Evolutionary conservation across 305 asterid genomes (phyloP), one percentile per base, ranked within the genome.

Genomic region (Euphrasia arctica): DNA sequence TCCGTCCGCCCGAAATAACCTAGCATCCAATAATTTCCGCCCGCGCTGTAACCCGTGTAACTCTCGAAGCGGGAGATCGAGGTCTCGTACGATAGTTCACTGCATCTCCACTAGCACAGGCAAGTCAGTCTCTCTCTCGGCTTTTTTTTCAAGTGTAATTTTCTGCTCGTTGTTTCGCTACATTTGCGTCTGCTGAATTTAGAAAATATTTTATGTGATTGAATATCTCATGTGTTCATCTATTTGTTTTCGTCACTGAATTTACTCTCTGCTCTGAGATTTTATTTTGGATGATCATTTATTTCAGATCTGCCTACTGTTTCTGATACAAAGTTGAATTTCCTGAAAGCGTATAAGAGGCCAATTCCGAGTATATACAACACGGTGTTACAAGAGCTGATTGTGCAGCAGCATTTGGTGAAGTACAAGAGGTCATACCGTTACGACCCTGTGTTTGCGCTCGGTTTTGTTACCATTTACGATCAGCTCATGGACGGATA

Each of bases 401-500:
- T 94, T 71, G 98, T 94, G 50, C 99, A 83, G 62, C 99, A 94
- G 72, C 99, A 94, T 81, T 75, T 90, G 72, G 77, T 78, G 77
- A 84, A 79, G 84, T 94, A 94, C 83, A 94, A 85, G 91, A 88
- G 66, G 71, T 85, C 99, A 12, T 88, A 86, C 69, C 83, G 62
- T 18, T 88, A 94, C 51, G 97, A 94, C 75, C 88, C 96, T n/a
- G 85, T 90, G 51, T 88, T 90, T 66, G 97, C 96, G 18, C 95
- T 94, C 41, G 97, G 97, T 28, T 94, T 94, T 69, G 98, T 94
- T 42, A 94, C 99, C 0, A 88, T 94, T 29, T 86, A 82, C 79
- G 98, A 94, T 75, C 88, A 85, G 47, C 93, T 94, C 65, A 94
- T 94, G 99, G 99, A 94, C 39, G 95, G 96, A 4, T 94, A 90